Base-by-base conservation (phyloP, 345 rosid genomes). In the Geranium rotundifolium region DNA sequence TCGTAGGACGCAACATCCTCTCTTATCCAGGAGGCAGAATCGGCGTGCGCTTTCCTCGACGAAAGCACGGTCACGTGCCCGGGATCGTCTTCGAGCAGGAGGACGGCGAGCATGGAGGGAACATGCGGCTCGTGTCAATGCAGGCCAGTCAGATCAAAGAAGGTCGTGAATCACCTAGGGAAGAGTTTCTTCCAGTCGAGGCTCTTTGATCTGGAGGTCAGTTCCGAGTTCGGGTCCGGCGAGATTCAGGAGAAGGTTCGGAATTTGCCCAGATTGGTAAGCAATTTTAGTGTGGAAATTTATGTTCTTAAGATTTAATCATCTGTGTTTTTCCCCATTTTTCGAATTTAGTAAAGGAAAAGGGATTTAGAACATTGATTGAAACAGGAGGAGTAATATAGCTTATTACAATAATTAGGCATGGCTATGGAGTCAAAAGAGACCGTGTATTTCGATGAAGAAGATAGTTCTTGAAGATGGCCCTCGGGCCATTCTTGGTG, bases 21-120 rank as follows among this genome's bases (percentile, higher is more conserved):
- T 3, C 63, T 57, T 20, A 64, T 58, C 57, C 49, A 73, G 20
- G 67, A 62, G 0, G 34, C 60, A 18, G 41, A 34, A 34, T 19
- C 71, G 37, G 61, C 82, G 29, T 65, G 85, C 30, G 68, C 77
- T 19, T 84, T 84, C 75, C 85, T 81, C 63, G 95, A 85, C 31
- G 98, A 75, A 88, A 86, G 72, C 85, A 75, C 0, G 97, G 97
- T n/a, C 72, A 95, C 20, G 86, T 90, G 1, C 97, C 99, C 17
- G 70, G 85, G 59, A 84, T 88, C 69, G 81, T 90, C 31, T 93
- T 93, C 65, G 99, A 93, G 74, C 95, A 82, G 68, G 92, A 86
- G 29, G 85, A 93, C 66, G 97, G 97, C 3, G 86, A 90, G 60
- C 84, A 88, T 54, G 97, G 99, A 10, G 99, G 97, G 16, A 93